These are phyloP conservation scores for Phytophthora pistaciae DNA, from an alignment of 352 stramenopile species.

Conservation along the genomic window DNA sequence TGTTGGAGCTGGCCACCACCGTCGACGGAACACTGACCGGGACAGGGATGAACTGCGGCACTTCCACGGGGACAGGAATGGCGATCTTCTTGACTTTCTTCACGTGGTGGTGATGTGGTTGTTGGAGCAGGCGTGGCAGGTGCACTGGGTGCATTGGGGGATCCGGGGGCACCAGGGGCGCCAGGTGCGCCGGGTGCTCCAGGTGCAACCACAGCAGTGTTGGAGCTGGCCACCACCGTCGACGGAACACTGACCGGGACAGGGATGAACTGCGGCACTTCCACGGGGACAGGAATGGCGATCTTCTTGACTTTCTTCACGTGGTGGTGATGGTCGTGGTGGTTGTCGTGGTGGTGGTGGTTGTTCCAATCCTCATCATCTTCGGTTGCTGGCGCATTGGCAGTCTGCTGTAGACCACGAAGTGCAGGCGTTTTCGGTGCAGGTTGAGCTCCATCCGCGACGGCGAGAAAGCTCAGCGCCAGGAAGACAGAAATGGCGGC, in stretches of 20 bases:
- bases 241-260: constrained; percentile 27
- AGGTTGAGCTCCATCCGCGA: constrained; percentile 1
- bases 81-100: constrained; percentile 32
- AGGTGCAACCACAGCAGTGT: constrained; percentile 25
- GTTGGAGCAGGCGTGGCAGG: constrained; percentile 11
- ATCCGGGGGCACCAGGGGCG: constrained; percentile 1
- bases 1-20: constrained; percentile 35
- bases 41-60: constrained; percentile 25
- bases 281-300: constrained; percentile 18
- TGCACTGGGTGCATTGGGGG: constrained; percentile 1
- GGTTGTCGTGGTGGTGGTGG: constrained; percentile 10
- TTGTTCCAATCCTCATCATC: constrained; percentile 9
- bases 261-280: constrained; percentile 23
- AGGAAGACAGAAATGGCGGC: constrained; percentile 9
- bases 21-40: constrained; percentile 26
- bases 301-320: constrained; percentile 32
- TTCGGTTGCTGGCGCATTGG: neutral
- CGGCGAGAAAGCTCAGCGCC: constrained; percentile 9
- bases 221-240: constrained; percentile 31
- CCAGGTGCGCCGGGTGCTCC: constrained; percentile 14
- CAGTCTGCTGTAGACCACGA: neutral
- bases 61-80: constrained; percentile 16
- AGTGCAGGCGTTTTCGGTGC: neutral
- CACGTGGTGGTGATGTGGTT: constrained; percentile 7
- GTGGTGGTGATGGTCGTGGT: neutral